phyloP scores from a whole-genome alignment of 2,329 filamentous ascomycete species.

The Calonectria ilicicola region DNA sequence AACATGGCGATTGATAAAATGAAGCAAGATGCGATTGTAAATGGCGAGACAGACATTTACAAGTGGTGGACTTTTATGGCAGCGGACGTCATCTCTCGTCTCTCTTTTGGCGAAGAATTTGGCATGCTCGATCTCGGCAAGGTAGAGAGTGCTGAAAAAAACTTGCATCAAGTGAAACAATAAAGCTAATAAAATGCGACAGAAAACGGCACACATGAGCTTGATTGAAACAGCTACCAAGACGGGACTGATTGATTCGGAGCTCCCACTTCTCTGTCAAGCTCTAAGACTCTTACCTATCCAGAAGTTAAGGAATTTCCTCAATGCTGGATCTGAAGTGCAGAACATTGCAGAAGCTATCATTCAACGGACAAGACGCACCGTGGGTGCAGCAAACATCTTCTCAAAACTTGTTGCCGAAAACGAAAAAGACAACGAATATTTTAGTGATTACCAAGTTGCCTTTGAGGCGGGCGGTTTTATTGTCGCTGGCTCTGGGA shows the following conservation, averaged over 20 bases:
- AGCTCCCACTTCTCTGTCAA: neutral
- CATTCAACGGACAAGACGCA: neutral
- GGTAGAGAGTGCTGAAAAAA: neutral
- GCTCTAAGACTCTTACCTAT: neutral
- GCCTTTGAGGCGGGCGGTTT: neutral
- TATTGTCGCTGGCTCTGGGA: neutral
- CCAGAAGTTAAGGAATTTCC: neutral
- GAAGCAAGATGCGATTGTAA: neutral
- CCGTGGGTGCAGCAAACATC: neutral
- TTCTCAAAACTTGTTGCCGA: neutral
- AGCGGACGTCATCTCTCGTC: neutral
- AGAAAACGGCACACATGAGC: neutral
- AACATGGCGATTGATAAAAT: neutral
- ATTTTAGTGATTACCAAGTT: neutral
- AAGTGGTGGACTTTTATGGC: conserved; percentile 2
- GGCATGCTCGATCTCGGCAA: neutral
- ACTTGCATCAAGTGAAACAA: too few relatives aligned
- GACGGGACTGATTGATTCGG: neutral
- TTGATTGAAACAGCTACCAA: neutral
- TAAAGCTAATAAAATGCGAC: neutral
- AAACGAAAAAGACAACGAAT: neutral
- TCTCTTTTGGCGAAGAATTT: neutral
- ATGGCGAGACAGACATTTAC: neutral
- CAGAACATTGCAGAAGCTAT: neutral
- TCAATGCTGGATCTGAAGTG: neutral